Evolutionary conservation across 2,329 filamentous ascomycete species (phyloP), one percentile per base, ranked within the genome.

Genomic region (Claviceps paspali): DNA sequence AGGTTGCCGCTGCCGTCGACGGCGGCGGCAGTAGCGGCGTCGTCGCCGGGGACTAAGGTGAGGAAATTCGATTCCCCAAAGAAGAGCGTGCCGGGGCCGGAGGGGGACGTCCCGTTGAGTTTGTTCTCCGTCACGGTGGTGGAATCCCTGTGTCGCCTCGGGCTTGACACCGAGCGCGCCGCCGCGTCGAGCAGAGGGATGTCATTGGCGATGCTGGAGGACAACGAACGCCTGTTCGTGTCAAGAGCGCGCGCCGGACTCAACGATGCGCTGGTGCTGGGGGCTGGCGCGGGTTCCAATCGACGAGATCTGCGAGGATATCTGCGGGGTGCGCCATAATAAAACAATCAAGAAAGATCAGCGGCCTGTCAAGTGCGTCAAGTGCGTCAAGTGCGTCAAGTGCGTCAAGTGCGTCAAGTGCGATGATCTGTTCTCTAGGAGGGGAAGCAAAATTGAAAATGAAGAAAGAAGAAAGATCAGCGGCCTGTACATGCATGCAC

Each of bases 51-150:
- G 11, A 56, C 54, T 3, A 60, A 45, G 3, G 56, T 60, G 23
- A 60, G 52, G 38, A 59, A 59, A 38, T 57, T 60, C 39, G 56
- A 59, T 43, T 60, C 57, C 27, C 57, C 57, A 33, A 57, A 60
- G n/a, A 57, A 60, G 14, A 56, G 45, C 6, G 45, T 52, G 11
- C 52, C 51, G 0, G 51, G 41, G 2, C 43, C 40, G 2, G 47
- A 43, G n/a, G 50, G 35, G 14, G 45, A 41, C 9, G 29, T 10
- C 4, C 35, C 29, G 33, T 34, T 30, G 17, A 27, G 36, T 17
- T 24, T 22, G 21, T 17, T 22, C 30, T 29, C 39, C 29, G 37
- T 14, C 11, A 17, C 28, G 12, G 28, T 10, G 36, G 41, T 6
- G 41, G 40, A 10, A 34, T 35, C 29, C 38, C 32, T 29, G 29